Evolutionary conservation across 2,329 filamentous ascomycete species (phyloP), one percentile per base, ranked within the genome.

Genomic region (Botryotinia narcissicola): DNA sequence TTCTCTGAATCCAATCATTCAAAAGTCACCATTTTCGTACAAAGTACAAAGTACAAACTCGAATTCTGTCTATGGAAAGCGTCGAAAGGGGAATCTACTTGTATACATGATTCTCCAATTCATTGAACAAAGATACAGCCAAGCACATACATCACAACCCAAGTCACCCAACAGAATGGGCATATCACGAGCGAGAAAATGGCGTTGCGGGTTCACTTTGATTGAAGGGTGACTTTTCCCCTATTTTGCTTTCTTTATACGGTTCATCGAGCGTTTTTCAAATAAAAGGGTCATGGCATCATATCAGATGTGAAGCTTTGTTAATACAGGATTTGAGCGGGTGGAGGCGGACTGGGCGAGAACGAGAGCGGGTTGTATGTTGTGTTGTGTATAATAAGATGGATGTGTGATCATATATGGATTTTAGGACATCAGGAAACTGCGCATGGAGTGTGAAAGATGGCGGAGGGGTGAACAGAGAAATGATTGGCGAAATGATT

Each of bases 1-100:
- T 92, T 74, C 83, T 91, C 81, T 91, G 83, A 83, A 40, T n/a
- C 22, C 25, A 7, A 40, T 3, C 22, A 37, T 16, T 62, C 7
- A 40, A 4, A n/a, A 62, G 14, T n/a, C 14, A 5, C 8, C 35
- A 40, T 40, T 40, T 62, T 40, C 60, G 12, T 57, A 16, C n/a
- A 16, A n/a, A 54, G 5, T 57, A 16, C n/a, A n/a, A n/a, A 51
- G 12, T 40, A 62, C 7, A 42, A 37, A 35, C 60, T 16, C 25
- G 25, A 62, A 37, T 40, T 9, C 37, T 16, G 35, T 40, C 22
- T 42, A 40, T 42, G 60, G 37, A 62, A 62, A 62, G 37, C 22
- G 37, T n/a, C 18, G 25, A 4, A 57, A 69, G 37, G 22, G 44
- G 22, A 62, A 40, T n/a, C 51, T 57, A 62, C 8, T 18, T 62